Percentiles rank a stretch among this genome's conserved stretches.
Evolutionary conservation across 208 protist genomes (phyloP).

Genomic region (Acanthamoeba lugdunensis): DNA sequence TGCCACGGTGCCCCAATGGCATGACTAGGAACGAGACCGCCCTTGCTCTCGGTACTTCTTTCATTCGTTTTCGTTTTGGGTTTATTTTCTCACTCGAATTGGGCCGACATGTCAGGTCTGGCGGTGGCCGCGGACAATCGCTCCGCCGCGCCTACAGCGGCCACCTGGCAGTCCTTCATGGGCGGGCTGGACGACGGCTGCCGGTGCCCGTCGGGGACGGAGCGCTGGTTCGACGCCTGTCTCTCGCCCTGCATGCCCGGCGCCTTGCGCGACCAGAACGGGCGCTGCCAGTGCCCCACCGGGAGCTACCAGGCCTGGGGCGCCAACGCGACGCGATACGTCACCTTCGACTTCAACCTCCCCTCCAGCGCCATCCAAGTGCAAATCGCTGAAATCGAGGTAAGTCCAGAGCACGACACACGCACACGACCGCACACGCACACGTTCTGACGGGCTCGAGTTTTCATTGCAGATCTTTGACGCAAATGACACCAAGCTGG

Average conservation of each 20-base stretch:
- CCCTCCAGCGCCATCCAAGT: background rate
- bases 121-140: background rate
- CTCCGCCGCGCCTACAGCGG: background rate
- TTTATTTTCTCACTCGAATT: background rate
- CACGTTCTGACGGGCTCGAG: background rate
- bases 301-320: conserved; percentile 52
- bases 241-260: background rate
- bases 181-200: conserved; percentile 42
- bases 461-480: background rate
- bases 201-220: background rate
- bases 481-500: background rate
- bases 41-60: background rate
- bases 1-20: background rate
- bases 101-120: background rate
- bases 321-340: background rate
- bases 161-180: conserved; percentile 37
- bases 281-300: background rate
- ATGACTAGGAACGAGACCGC: conserved; percentile 27
- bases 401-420: background rate
- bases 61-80: background rate
- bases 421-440: too few species aligned
- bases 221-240: conserved; percentile 40
- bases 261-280: conserved; percentile 3
- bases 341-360: conserved; percentile 53
- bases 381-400: conserved; percentile 41